Percentiles rank a stretch among this genome's conserved stretches.
Evolutionary conservation across 1,284 basidiomycete species (phyloP).

Genomic region (Somion occarium): DNA sequence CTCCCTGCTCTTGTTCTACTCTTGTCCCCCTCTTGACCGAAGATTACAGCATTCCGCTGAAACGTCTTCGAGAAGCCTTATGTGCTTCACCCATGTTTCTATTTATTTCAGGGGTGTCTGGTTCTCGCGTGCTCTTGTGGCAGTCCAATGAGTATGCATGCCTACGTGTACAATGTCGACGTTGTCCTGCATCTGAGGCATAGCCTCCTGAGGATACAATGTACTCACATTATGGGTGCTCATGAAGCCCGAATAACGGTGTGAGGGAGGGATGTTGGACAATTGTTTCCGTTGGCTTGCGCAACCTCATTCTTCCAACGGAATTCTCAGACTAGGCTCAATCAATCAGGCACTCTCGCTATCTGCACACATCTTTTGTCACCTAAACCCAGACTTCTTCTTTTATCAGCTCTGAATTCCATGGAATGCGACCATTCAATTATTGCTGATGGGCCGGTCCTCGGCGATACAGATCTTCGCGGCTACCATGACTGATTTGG

Average conservation of each 20-base stretch:
- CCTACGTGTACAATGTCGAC: neutral
- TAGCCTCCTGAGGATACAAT: neutral
- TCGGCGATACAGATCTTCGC: neutral
- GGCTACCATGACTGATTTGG: slow-evolving; percentile 1
- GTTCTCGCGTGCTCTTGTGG: no score
- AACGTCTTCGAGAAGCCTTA: neutral
- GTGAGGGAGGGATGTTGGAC: neutral
- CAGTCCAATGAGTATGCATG: no score
- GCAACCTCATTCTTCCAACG: neutral
- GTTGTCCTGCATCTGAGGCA: neutral
- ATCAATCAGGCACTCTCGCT: slow-evolving; percentile 1
- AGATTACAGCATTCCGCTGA: neutral
- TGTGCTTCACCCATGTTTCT: neutral
- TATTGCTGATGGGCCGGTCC: neutral
- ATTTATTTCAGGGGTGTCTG: neutral
- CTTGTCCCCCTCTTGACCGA: neutral
- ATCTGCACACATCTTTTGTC: neutral
- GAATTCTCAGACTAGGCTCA: neutral
- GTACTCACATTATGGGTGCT: neutral
- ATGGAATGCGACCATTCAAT: neutral
- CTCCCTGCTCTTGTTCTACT: neutral
- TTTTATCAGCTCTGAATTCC: neutral
- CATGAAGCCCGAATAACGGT: neutral
- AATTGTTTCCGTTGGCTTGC: neutral
- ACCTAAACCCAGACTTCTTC: neutral